A percentile compares a stretch with the other conserved stretches of the same genome.
Evolutionary conservation across 805 yeast species (phyloP).

Genomic region (Isabelozyma pseudorhagii): DNA sequence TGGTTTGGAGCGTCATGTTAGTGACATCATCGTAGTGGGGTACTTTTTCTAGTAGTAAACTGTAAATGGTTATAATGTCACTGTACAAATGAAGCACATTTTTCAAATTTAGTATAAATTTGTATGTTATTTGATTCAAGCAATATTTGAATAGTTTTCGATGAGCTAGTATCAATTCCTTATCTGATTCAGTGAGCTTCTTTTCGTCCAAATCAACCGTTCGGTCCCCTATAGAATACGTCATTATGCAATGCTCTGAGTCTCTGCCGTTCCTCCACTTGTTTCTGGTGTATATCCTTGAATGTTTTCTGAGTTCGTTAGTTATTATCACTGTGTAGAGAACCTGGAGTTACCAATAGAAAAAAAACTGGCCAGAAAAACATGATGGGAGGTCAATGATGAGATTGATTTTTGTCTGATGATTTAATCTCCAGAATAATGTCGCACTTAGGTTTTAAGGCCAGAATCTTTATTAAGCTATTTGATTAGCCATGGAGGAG

Average conservation of each 20-base stretch:
- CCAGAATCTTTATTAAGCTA: too few species aligned
- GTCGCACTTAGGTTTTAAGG: too few species aligned
- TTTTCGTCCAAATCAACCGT: conserved; percentile 19
- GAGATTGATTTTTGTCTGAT: too few species aligned
- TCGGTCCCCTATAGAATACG: conserved; percentile 38
- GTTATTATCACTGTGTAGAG: too few species aligned
- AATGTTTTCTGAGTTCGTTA: background rate
- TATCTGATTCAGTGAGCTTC: conserved; percentile 18
- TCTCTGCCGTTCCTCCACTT: background rate
- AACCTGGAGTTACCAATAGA: too few species aligned
- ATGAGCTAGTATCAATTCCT: conserved; percentile 23
- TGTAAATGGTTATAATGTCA: conserved; percentile 38
- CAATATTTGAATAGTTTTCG: conserved; percentile 30
- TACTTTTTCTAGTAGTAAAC: conserved; percentile 35
- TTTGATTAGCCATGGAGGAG: too few species aligned
- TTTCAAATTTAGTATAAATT: conserved; percentile 24
- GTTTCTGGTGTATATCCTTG: background rate
- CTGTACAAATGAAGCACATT: conserved; percentile 32
- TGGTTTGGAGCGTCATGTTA: conserved; percentile 21
- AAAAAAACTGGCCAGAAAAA: too few species aligned
- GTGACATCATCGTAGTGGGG: conserved; percentile 42
- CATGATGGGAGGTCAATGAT: too few species aligned
- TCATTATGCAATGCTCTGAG: conserved; percentile 16
- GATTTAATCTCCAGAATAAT: too few species aligned
- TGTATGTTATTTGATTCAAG: conserved; percentile 26